Evolutionary conservation across 352 stramenopile genomes (phyloP).

Genomic region (Phytophthora agathidicida): DNA sequence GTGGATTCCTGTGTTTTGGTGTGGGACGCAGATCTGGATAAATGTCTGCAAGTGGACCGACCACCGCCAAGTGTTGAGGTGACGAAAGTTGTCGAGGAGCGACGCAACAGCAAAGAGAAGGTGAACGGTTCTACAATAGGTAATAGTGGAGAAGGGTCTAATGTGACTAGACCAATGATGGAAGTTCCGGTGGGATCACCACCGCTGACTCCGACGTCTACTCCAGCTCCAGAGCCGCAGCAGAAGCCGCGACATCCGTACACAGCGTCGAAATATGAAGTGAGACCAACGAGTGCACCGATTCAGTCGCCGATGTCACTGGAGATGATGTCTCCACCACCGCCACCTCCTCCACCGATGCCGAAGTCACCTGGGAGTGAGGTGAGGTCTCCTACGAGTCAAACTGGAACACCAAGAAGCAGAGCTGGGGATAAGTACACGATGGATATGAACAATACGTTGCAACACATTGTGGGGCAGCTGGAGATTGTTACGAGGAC

Average conservation of each 20-base stretch:
- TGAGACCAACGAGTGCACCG: conserved; percentile 18
- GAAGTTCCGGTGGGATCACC: conserved; percentile 22
- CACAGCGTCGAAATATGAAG: conserved; percentile 42
- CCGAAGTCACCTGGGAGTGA: conserved; percentile 23
- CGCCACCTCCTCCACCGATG: conserved; percentile 8
- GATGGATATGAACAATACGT: conserved; percentile 49
- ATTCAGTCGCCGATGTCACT: conserved; percentile 8
- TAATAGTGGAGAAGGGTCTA: conserved; percentile 11
- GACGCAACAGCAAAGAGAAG: conserved; percentile 7
- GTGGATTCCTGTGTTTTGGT: conserved; percentile 87
- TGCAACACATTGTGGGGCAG: conserved; percentile 91
- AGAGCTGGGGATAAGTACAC: conserved; percentile 10
- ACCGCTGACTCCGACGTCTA: conserved; percentile 39
- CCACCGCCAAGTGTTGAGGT: conserved; percentile 5
- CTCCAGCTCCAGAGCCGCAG: conserved; percentile 39
- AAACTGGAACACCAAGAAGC: conserved; percentile 9
- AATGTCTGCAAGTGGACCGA: conserved; percentile 64
- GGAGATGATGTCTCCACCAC: conserved; percentile 3
- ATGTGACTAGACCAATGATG: not conserved
- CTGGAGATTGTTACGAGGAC: conserved; percentile 90
- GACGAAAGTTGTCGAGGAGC: conserved; percentile 6
- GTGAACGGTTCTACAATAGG: not conserved
- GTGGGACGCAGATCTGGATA: conserved; percentile 85
- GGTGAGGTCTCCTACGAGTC: conserved; percentile 13
- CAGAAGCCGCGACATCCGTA: conserved; percentile 50